Evolutionary conservation across 140 eudicot genomes (phyloP), one percentile per base, ranked within the genome.

Genomic region (Flaveria floridana): DNA sequence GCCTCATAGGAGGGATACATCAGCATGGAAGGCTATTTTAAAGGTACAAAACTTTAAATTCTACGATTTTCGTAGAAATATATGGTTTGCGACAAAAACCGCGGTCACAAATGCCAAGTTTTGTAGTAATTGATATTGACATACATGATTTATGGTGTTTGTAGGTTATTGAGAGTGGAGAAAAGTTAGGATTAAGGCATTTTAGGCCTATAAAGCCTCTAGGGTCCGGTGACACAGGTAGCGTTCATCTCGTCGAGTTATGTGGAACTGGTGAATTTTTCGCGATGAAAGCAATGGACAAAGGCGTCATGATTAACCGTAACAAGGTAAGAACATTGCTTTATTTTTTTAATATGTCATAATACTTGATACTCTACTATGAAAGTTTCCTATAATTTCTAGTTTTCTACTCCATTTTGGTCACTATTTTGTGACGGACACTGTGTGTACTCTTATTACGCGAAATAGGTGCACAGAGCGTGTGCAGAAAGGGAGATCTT

Each of bases 251-350:
- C 78, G 99, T 94, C 25, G 96, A 94, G 81, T 81, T 94, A 73
- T 85, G 89, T 63, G 97, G 90, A 69, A 90, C 96, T 6, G 96
- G 90, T 6, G 89, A 90, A 56, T 69, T 59, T 26, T 94, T 90
- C 68, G 99, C 99, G 3, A 94, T 94, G 99, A 94, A 90, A 85
- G 97, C 99, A 71, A 94, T 94, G 99, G 99, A 94, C 69, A 94
- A 94, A 84, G 82, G 91, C 59, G 75, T 86, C 15, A 94, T 94
- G 99, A 91, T 94, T 51, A 94, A 94, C 47, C 86, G 97, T 51
- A 94, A 94, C 91, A 94, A 94, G 96, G 99, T 86, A 81, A 52
- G 23, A 19, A 34, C 58, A 75, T 42, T 39, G 42, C 34, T 23
- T 15, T 66, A 37, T 11, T 74, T 14, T 64, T 1, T 7, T 23